Conservation (phyloP, 108 stramenopile genomes). For the Skeletonema potamos region DNA sequence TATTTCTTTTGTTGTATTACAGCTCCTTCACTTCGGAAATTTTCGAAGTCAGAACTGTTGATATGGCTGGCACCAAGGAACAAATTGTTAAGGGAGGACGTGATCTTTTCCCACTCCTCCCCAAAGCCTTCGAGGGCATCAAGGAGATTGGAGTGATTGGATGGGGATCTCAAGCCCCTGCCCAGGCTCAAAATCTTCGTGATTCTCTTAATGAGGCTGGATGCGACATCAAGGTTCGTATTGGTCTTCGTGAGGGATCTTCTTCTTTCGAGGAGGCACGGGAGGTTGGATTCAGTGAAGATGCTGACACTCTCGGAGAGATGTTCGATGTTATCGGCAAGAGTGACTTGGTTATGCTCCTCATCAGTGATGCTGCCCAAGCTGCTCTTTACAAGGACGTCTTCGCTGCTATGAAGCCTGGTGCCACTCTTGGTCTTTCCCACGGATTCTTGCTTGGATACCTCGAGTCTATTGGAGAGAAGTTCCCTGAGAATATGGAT, state of each 20-base stretch:
- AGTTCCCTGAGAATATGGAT: constrained; percentile 95
- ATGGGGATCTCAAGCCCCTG: constrained; percentile 98
- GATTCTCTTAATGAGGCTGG: constrained; percentile 87
- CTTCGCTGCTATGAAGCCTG: constrained; percentile 97
- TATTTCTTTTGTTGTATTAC: background rate
- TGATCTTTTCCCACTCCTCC: constrained; percentile 93
- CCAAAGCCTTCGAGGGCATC: constrained; percentile 95
- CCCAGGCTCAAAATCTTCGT: constrained; percentile 95
- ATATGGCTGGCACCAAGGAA: constrained; percentile 90
- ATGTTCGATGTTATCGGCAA: constrained; percentile 94
- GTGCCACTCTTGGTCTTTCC: constrained; percentile 92
- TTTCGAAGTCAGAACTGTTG: constrained; percentile 85
- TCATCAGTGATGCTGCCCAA: constrained; percentile 96
- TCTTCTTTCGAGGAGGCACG: constrained; percentile 88
- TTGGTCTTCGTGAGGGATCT: constrained; percentile 95
- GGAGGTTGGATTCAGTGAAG: constrained; percentile 89
- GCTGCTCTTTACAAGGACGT: constrained; percentile 95
- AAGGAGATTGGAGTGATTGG: constrained; percentile 96
- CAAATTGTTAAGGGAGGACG: constrained; percentile 97
- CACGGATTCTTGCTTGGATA: constrained; percentile 98
- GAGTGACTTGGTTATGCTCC: constrained; percentile 94
- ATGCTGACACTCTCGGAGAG: constrained; percentile 93
- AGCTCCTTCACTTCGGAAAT: constrained; percentile 81
- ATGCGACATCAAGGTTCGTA: constrained; percentile 85
- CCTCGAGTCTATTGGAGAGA: constrained; percentile 93